Evolutionary conservation across 2,329 filamentous ascomycete genomes (phyloP), one percentile per base, ranked within the genome.

Genomic region (Ophiostoma australiae): DNA sequence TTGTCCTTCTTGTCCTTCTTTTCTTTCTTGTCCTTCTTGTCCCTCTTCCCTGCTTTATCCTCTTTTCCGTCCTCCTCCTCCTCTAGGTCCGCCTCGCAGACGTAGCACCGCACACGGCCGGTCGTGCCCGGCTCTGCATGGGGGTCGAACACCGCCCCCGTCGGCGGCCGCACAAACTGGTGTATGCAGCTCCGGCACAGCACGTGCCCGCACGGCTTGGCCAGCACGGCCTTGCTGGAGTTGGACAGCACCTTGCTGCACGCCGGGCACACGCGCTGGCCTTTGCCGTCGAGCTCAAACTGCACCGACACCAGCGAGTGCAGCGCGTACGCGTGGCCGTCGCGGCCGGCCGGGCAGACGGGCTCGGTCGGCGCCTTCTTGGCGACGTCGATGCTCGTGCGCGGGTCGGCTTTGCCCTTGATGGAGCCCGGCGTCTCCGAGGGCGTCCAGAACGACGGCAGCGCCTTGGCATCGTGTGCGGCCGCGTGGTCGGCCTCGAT

Each of bases 361-460:
- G 71, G 69, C 1, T 39, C 35, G 23, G 13, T 20, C 6, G 27
- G 13, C 10, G 37, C 27, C 20, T 20, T n/a, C 39, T 68, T 70
- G 52, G 52, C 23, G 8, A 58, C 52, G 8, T 58, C 52, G n/a
- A 58, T 17, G 0, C 23, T 27, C 23, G n/a, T 27, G n/a, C n/a
- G 23, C 2, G 52, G 52, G 27, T 27, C n/a, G 35, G 35, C 44
- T 7, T 37, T 35, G 17, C 31, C 11, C 23, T 35, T 69, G 63
- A 15, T 33, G 68, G 31, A 83, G 81, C 67, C 86, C 0, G 93
- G 93, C 0, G 91, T 96, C 71, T 94, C 86, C 0, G 91, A 92
- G 0, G 93, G 94, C 0, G 94, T 90, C 95, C 94, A 98, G 81
- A 98, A 98, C 0, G 93, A 96, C 0, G 93, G 92, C 0, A 97